These are phyloP conservation scores for Cyberlindnera lachancei DNA, from an alignment of 805 yeast genomes.

Conservation along the genomic window DNA sequence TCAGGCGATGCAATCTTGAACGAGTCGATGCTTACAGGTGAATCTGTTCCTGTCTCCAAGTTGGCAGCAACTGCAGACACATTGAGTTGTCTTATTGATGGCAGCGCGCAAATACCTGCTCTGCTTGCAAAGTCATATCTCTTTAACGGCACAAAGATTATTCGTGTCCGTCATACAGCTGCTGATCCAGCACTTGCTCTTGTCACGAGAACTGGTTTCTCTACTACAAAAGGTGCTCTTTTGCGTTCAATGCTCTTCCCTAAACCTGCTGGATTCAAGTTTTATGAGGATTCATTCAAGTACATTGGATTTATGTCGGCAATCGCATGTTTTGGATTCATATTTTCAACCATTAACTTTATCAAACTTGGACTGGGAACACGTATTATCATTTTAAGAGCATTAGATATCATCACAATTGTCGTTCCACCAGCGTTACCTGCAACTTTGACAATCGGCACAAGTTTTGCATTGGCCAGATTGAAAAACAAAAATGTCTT, in stretches of 20 bases:
- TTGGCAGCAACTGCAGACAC: constrained; percentile 55
- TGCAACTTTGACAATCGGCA: constrained; percentile 94
- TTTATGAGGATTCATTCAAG: constrained; percentile 89
- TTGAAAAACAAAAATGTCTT: constrained; percentile 63
- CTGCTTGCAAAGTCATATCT: constrained; percentile 67
- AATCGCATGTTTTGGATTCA: constrained; percentile 79
- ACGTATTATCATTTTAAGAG: constrained; percentile 71
- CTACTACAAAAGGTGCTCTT: constrained; percentile 91
- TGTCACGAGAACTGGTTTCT: constrained; percentile 85
- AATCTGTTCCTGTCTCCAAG: constrained; percentile 93
- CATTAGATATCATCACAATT: constrained; percentile 88
- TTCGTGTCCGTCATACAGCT: constrained; percentile 66
- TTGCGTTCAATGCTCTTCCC: constrained; percentile 96
- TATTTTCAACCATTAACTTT: constrained; percentile 77
- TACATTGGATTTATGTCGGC: constrained; percentile 92
- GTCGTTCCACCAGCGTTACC: constrained; percentile 99
- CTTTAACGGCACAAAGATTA: constrained; percentile 83
- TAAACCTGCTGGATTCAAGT: constrained; percentile 86
- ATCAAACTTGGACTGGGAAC: constrained; percentile 66
- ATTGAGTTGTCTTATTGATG: constrained; percentile 45
- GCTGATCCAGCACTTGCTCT: constrained; percentile 67
- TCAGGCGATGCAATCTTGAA: constrained; percentile 95
- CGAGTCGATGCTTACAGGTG: constrained; percentile 97
- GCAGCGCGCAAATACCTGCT: constrained; percentile 48
- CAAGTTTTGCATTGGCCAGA: constrained; percentile 81